A percentile compares a stretch with the other conserved stretches of the same genome.
These are phyloP conservation scores for Schwanniomyces polymorphus DNA, from an alignment of 805 yeast species.

Conservation along the genomic window DNA sequence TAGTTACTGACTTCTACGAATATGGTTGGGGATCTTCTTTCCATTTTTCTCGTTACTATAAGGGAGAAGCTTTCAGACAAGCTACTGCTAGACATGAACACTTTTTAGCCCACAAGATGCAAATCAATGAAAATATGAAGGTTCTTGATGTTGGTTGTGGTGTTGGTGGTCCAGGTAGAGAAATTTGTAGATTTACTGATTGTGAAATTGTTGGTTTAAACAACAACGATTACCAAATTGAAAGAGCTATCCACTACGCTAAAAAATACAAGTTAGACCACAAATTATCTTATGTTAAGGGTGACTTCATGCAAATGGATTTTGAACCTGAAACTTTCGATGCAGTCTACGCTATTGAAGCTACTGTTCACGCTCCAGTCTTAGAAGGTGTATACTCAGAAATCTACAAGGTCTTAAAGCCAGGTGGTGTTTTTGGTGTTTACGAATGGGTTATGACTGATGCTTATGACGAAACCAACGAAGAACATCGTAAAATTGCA, in stretches of 20 bases:
- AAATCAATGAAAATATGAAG: conserved; percentile 72
- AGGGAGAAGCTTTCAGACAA: conserved; percentile 90
- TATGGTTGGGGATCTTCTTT: conserved; percentile 99
- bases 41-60: conserved; percentile 93
- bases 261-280: conserved; percentile 60
- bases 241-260: conserved; percentile 85
- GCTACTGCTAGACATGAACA: conserved; percentile 98
- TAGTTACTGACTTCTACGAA: conserved; percentile 97
- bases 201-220: conserved; percentile 86
- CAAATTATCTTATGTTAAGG: conserved; percentile 85
- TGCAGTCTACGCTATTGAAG: conserved; percentile 97
- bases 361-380: conserved; percentile 96
- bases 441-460: conserved; percentile 99
- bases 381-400: conserved; percentile 94
- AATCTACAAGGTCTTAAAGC: conserved; percentile 92
- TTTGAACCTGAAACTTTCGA: conserved; percentile 88
- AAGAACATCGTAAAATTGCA: conserved; percentile 89
- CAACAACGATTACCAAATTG: conserved; percentile 96
- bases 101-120: conserved; percentile 85
- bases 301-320: conserved; percentile 99
- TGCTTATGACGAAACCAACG: conserved; percentile 79
- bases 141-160: conserved; percentile 99
- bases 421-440: conserved; percentile 97
- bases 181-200: conserved; percentile 88
- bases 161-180: conserved; percentile 99